These are phyloP conservation scores for Magnolia kwangsiensis DNA, from an alignment of 164 flowering plant species.

Conservation along the genomic window DNA sequence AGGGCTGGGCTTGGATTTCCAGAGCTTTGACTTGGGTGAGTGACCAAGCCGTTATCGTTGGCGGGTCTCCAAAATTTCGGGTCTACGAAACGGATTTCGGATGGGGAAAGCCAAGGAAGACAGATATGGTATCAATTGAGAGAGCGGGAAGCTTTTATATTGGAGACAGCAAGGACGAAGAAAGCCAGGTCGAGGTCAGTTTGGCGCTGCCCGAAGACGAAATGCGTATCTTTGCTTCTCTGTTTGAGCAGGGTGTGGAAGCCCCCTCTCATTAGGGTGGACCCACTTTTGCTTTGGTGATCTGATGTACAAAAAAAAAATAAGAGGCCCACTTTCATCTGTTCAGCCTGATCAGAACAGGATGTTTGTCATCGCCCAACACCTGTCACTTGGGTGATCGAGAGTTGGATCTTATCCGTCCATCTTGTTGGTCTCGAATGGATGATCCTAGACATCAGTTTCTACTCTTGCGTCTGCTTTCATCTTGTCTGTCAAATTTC, in stretches of 20 bases:
- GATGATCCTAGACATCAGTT: too few relatives aligned
- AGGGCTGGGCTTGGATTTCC: not conserved
- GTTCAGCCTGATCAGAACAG: too few relatives aligned
- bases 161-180: slow-evolving; percentile 25
- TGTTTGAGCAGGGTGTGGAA: slow-evolving; percentile 17
- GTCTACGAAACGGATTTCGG: slow-evolving; percentile 12
- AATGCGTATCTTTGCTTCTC: slow-evolving; percentile 27
- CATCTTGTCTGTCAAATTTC: too few relatives aligned
- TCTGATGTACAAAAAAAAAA: too few relatives aligned
- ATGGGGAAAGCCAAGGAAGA: slow-evolving; percentile 27
- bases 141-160: slow-evolving; percentile 23
- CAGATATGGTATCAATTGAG: slow-evolving; percentile 28
- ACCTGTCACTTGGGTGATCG: too few relatives aligned
- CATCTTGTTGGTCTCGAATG: too few relatives aligned
- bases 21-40: not conserved
- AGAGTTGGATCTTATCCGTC: too few relatives aligned
- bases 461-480: too few relatives aligned
- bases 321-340: too few relatives aligned
- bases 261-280: too few relatives aligned
- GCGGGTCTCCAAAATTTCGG: slow-evolving; percentile 6
- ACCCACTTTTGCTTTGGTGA: too few relatives aligned
- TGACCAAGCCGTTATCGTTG: not conserved
- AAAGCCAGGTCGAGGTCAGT: slow-evolving; percentile 17
- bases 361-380: too few relatives aligned
- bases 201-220: slow-evolving; percentile 14